These are phyloP conservation scores for Strobilomyces dryophilus DNA, from an alignment of 768 basidiomycete genomes.

Conservation along the genomic window DNA sequence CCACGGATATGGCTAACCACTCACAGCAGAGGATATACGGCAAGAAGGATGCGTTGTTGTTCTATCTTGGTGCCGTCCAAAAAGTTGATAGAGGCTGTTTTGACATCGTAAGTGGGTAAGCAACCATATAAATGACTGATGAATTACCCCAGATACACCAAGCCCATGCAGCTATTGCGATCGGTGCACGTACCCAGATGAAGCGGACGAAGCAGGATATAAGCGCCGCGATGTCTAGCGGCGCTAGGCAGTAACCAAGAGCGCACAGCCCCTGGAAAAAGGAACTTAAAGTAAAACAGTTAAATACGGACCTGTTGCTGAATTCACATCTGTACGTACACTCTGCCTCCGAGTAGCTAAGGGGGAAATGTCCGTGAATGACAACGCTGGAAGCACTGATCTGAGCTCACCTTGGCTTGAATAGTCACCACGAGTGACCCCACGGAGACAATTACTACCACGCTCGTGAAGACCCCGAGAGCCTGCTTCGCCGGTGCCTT, in stretches of 20 bases:
- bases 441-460: constrained; percentile 88
- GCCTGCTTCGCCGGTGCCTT: constrained; percentile 84
- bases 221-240: constrained; percentile 86
- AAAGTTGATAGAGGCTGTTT: constrained; percentile 86
- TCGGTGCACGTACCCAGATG: constrained; percentile 83
- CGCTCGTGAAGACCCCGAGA: constrained; percentile 86
- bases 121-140: background rate
- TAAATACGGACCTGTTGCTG: background rate
- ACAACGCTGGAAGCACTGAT: background rate
- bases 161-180: constrained; percentile 84
- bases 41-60: constrained; percentile 82
- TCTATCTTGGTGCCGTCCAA: constrained; percentile 94
- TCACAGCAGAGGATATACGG: constrained; percentile 93
- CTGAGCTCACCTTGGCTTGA: constrained; percentile 77
- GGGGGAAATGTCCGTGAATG: background rate
- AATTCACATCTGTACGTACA: constrained; percentile 45
- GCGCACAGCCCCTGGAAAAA: constrained; percentile 97
- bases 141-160: constrained; percentile 96
- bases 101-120: background rate
- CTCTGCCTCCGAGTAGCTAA: constrained; percentile 76
- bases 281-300: constrained; percentile 44
- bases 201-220: constrained; percentile 80
- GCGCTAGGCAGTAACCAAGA: constrained; percentile 92
- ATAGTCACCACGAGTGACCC: constrained; percentile 90
- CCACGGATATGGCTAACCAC: constrained; percentile 26